A percentile compares a stretch with the other conserved stretches of the same genome.
Conservation (phyloP, 805 yeast species). For the Kazachstania kunashirensis region DNA sequence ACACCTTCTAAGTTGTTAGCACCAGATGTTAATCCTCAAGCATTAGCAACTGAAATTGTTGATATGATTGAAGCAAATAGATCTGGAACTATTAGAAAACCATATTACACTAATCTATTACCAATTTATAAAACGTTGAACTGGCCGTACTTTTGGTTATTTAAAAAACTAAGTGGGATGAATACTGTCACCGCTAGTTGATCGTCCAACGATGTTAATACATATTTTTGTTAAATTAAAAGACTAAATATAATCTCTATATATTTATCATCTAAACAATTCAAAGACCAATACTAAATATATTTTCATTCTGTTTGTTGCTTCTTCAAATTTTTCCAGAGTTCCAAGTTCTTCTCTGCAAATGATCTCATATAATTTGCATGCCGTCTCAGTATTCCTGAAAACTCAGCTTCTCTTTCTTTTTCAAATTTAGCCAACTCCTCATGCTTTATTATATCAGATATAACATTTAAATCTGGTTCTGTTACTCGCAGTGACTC, state of each 20-base stretch:
- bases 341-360: slow-evolving; percentile 22
- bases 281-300: neutral
- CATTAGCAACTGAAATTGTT: slow-evolving; percentile 53
- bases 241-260: no score
- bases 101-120: slow-evolving; percentile 65
- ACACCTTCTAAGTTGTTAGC: slow-evolving; percentile 74
- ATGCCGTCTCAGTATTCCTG: slow-evolving; percentile 18
- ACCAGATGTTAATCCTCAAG: slow-evolving; percentile 64
- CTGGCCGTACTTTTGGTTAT: slow-evolving; percentile 39
- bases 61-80: slow-evolving; percentile 49
- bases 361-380: slow-evolving; percentile 23
- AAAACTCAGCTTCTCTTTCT: slow-evolving; percentile 19
- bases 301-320: slow-evolving; percentile 3
- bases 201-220: no score
- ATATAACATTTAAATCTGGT: slow-evolving; percentile 24
- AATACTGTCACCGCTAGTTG: slow-evolving; percentile 37
- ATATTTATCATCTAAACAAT: neutral
- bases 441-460: slow-evolving; percentile 24
- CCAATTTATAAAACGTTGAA: slow-evolving; percentile 68
- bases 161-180: slow-evolving; percentile 51
- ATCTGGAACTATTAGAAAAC: slow-evolving; percentile 60
- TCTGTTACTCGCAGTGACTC: slow-evolving; percentile 22
- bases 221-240: no score
- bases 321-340: slow-evolving; percentile 22
- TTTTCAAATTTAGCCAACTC: slow-evolving; percentile 26